phyloP scores from a whole-genome alignment of 352 stramenopile genomes.

The Phytophthora fragariaefolia region DNA sequence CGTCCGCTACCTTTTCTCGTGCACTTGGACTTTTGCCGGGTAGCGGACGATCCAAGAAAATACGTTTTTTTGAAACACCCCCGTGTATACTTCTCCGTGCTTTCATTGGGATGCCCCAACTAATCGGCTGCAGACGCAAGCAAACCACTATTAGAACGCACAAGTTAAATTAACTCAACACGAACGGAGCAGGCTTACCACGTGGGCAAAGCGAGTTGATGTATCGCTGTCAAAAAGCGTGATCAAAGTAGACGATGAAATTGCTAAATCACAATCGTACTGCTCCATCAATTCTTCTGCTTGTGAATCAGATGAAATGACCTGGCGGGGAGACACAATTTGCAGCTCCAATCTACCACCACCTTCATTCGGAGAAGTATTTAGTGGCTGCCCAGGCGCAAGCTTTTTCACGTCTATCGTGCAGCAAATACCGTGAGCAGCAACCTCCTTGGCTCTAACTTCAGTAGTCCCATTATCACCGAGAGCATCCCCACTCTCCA shows the following conservation, averaged over 20 bases:
- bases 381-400: slow-evolving; percentile 19
- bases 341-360: slow-evolving; percentile 18
- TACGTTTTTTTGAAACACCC: slow-evolving; percentile 43
- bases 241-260: slow-evolving; percentile 72
- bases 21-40: slow-evolving; percentile 32
- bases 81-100: slow-evolving; percentile 44
- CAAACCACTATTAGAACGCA: slow-evolving; percentile 1
- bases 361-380: slow-evolving; percentile 14
- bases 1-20: slow-evolving; percentile 42
- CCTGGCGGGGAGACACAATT: slow-evolving; percentile 26
- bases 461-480: not conserved
- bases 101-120: slow-evolving; percentile 70
- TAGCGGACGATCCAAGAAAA: slow-evolving; percentile 66
- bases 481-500: slow-evolving; percentile 20
- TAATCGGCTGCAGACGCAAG: slow-evolving; percentile 32
- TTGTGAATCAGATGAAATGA: slow-evolving; percentile 65
- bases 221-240: slow-evolving; percentile 72
- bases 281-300: slow-evolving; percentile 69
- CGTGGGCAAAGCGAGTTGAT: slow-evolving; percentile 33
- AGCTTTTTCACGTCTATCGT: slow-evolving; percentile 20
- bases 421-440: slow-evolving; percentile 35
- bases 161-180: not conserved
- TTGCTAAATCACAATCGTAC: slow-evolving; percentile 72
- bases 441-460: slow-evolving; percentile 59
- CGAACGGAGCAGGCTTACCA: slow-evolving; percentile 20